Evolutionary conservation across 495 filamentous ascomycete genomes (phyloP).

Genomic region (Neurospora sp.): DNA sequence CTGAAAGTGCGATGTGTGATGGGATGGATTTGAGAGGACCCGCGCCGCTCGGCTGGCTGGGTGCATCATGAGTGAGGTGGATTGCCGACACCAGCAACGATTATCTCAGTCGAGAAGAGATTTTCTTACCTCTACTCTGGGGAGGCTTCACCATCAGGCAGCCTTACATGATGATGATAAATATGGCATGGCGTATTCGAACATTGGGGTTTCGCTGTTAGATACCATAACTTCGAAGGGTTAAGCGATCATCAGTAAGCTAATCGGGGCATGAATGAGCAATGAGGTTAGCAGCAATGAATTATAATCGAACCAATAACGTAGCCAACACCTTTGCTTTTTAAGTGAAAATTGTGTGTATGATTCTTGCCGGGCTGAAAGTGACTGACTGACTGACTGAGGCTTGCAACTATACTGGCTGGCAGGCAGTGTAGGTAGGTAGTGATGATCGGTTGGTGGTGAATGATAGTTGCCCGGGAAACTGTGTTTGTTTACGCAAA

Average conservation of each 20-base stretch:
- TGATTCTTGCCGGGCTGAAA: neutral
- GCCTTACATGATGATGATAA: neutral
- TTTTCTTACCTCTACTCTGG: too few species aligned
- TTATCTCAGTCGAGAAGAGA: too few species aligned
- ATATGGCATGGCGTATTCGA: neutral
- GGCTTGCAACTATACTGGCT: too few species aligned
- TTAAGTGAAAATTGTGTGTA: neutral
- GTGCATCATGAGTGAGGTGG: too few species aligned
- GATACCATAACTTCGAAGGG: neutral
- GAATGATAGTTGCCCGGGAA: neutral
- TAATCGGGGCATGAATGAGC: neutral
- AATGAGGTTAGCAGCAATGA: neutral
- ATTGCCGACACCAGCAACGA: too few species aligned
- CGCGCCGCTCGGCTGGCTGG: too few species aligned
- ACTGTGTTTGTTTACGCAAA: neutral
- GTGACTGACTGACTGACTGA: too few species aligned
- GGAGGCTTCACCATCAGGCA: too few species aligned
- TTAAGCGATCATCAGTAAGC: neutral
- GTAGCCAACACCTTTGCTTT: neutral
- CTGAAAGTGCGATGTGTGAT: too few species aligned
- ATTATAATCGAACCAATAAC: neutral
- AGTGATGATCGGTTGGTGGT: too few species aligned
- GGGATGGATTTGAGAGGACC: too few species aligned
- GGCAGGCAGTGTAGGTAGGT: too few species aligned
- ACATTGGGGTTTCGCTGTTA: neutral